Percentiles rank a stretch among this genome's conserved stretches.
Evolutionary conservation across 768 basidiomycete genomes (phyloP).

Genomic region (Trametes sanguinea): DNA sequence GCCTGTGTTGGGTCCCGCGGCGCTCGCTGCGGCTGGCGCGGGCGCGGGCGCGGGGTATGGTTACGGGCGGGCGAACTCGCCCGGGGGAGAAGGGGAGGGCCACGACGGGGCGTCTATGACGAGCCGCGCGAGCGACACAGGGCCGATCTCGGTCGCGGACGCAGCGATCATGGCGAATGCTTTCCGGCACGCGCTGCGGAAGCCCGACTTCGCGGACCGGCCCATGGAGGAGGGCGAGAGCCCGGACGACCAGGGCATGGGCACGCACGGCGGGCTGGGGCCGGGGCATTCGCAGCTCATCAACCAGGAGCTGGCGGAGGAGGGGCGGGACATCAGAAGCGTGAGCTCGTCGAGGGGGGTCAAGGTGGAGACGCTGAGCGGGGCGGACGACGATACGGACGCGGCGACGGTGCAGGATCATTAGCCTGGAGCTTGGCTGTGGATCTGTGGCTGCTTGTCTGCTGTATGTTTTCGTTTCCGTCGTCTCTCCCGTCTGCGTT

Average conservation of each 20-base stretch:
- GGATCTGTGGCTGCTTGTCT: not conserved
- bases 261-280: constrained; percentile 36
- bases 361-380: constrained; percentile 69
- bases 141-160: constrained; percentile 79
- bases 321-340: constrained; percentile 86
- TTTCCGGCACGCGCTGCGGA: constrained; percentile 84
- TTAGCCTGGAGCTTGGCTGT: constrained; percentile 21
- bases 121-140: constrained; percentile 62
- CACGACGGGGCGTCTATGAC: constrained; percentile 74
- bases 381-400: constrained; percentile 41
- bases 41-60: constrained; percentile 25
- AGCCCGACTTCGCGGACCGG: constrained; percentile 79
- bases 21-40: constrained; percentile 33
- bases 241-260: constrained; percentile 45
- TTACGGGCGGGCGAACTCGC: constrained; percentile 38
- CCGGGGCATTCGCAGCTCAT: constrained; percentile 42
- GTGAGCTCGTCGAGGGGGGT: constrained; percentile 81
- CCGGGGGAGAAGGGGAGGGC: constrained; percentile 32
- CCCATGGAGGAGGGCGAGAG: constrained; percentile 73
- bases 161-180: constrained; percentile 94
- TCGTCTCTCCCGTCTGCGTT: not conserved
- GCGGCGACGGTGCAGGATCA: constrained; percentile 43
- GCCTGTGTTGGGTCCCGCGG: constrained; percentile 45
- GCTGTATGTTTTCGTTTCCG: not conserved
- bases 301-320: constrained; percentile 79